Percentiles rank a stretch among this genome's conserved stretches.
Evolutionary conservation across 768 basidiomycete species (phyloP).

Genomic region (Grammothele lineata): DNA sequence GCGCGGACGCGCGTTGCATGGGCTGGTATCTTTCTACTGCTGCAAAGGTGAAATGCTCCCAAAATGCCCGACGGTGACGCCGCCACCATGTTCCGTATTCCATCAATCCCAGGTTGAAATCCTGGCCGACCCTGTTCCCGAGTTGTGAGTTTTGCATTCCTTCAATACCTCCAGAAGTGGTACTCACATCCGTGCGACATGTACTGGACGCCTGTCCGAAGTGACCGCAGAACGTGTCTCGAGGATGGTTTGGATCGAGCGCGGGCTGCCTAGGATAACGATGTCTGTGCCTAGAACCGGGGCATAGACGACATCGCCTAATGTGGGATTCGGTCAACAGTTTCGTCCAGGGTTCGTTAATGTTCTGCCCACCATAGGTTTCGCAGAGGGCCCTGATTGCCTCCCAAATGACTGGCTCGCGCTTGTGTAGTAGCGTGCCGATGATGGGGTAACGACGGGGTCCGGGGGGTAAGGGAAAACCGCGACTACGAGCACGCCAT

Average conservation of each 20-base stretch:
- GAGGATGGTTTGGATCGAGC: neutral
- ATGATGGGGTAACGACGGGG: neutral
- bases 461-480: conserved; percentile 1
- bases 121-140: conserved; percentile 5
- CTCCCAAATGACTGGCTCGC: neutral
- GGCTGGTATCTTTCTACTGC: neutral
- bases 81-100: conserved; percentile 21
- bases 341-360: neutral
- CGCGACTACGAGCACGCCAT: neutral
- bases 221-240: conserved; percentile 1
- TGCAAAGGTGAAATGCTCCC: conserved; percentile 11
- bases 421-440: neutral
- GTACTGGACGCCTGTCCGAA: too few relatives aligned
- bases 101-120: conserved; percentile 7
- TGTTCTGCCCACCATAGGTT: neutral
- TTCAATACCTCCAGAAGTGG: neutral
- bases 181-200: too few relatives aligned
- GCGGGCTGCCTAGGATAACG: neutral
- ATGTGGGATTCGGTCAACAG: neutral
- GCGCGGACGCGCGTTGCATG: neutral
- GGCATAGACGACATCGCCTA: neutral
- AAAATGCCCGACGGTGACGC: conserved; percentile 13
- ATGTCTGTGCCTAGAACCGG: neutral
- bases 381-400: neutral
- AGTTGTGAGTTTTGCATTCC: neutral